phyloP scores from a whole-genome alignment of 2,329 filamentous ascomycete species.

The Ceratocystiopsis brevicomis region DNA sequence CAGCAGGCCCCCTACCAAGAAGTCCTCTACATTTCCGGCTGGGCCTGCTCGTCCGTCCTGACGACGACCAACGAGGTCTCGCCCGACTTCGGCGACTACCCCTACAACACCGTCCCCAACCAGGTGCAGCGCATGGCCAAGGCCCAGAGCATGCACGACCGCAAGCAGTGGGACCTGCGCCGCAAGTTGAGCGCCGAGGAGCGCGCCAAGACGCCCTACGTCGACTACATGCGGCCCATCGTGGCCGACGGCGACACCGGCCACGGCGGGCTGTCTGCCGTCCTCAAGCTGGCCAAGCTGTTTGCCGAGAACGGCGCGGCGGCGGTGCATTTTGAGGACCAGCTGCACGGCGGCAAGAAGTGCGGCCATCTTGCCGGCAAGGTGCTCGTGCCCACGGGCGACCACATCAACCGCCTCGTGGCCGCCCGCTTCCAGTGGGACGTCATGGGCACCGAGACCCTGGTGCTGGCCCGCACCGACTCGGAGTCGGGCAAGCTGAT shows the following conservation, averaged over 20 bases:
- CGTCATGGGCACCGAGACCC: slow-evolving; percentile 87
- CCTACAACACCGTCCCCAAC: slow-evolving; percentile 96
- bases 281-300: slow-evolving; percentile 89
- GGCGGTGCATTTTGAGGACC: slow-evolving; percentile 93
- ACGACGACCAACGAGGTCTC: slow-evolving; percentile 95
- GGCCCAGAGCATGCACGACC: slow-evolving; percentile 90
- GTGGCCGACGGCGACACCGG: slow-evolving; percentile 93
- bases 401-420: slow-evolving; percentile 89
- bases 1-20: slow-evolving; percentile 94
- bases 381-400: slow-evolving; percentile 78
- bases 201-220: slow-evolving; percentile 58
- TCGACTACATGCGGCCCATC: slow-evolving; percentile 87
- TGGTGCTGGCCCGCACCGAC: slow-evolving; percentile 87
- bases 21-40: slow-evolving; percentile 87
- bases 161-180: slow-evolving; percentile 79
- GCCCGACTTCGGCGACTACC: slow-evolving; percentile 94
- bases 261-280: slow-evolving; percentile 79
- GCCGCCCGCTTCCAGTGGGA: slow-evolving; percentile 96
- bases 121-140: slow-evolving; percentile 93
- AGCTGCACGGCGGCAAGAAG: slow-evolving; percentile 95
- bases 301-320: slow-evolving; percentile 96
- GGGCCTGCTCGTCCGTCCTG: slow-evolving; percentile 87
- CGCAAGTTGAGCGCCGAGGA: slow-evolving; percentile 59
- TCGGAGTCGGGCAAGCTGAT: slow-evolving; percentile 84
- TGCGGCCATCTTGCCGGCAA: slow-evolving; percentile 94